Base-by-base conservation (phyloP, 2,329 filamentous ascomycete genomes). In the Sphaerulina musiva region DNA sequence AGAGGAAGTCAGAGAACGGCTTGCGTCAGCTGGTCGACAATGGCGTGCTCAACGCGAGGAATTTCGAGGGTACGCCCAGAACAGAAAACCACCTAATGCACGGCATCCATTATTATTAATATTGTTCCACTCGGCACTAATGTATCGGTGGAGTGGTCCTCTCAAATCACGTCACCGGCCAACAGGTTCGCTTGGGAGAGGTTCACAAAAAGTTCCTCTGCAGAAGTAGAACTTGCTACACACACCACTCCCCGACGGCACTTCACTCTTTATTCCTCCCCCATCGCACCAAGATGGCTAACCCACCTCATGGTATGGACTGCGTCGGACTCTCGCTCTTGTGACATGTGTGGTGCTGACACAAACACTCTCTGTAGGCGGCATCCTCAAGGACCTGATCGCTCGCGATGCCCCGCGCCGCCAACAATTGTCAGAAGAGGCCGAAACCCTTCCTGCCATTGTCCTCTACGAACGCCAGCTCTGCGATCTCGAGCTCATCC, bases 351-450 rank as follows among this genome's bases (percentile, higher is more conserved):
- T 48, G 36, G 48, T 39, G 32, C 20, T 45, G 29, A 23, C 6
- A 14, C 10, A 32, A 14, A 29, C 29, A 20, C 12, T 11, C 54
- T 36, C 61, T 36, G 34, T 12, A 77, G 92, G 92, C 76, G 93
- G 93, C 70, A 80, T 92, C 80, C 88, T 98, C 70, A 97, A 97
- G 86, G 93, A 98, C 80, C 83, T 98, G 71, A 82, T 97, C 66
- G 91, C 90, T 63, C 87, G 93, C 76, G 93, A 98, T 82, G 81
- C 85, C 60, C 87, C 88, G 64, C 84, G 87, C 69, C 86, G 93
- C 63, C 79, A 79, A 60, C 79, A 95, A 77, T 86, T 98, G 60
- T 77, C 78, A 53, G 82, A 81, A 45, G 93, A 98, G 77, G 87
- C 92, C 41, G 91, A 95, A 79, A 85, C 71, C 32, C 84, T 97